Evolutionary conservation across 2,329 filamentous ascomycete species (phyloP), one percentile per base, ranked within the genome.

Genomic region (Colletotrichum sp.): DNA sequence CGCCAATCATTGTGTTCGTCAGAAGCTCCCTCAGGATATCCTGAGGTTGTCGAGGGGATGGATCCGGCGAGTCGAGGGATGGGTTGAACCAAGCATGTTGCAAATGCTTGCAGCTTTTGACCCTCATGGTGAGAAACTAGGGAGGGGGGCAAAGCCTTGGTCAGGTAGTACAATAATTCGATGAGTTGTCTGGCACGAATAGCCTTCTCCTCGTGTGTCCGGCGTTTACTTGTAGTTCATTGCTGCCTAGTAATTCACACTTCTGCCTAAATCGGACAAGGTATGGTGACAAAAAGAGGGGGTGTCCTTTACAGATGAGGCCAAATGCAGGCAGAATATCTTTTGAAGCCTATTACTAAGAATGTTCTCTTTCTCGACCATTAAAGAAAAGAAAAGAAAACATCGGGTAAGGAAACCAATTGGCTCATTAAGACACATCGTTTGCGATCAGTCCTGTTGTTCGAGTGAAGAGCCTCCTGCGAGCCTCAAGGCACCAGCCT

Each of bases 401-500:
- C 29, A 8, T 2, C 8, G 29, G 29, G 8, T 31, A 31, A 9
- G 8, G 29, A 31, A 31, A 31, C 29, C 8, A 8, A 31, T 38
- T 38, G 36, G 0, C 16, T 18, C 9, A 21, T 51, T 11, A 8
- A 51, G 43, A 51, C 0, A 3, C 0, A 1, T 51, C n/a, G 5
- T 51, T 51, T 51, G 43, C 43, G 1, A 5, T 21, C 11, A 8
- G 11, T 1, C 43, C 11, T 51, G 11, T 51, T 21, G 11, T 21
- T 24, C 4, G 7, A 21, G 3, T 8, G 11, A 51, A 21, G 6
- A 6, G 2, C n/a, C 3, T 51, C 43, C n/a, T 51, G 11, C 43
- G 6, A 51, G n/a, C 43, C 43, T 51, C 5, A 11, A 51, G 43
- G 43, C n/a, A 51, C n/a, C 43, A 51, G 43, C 11, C n/a, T 51